phyloP scores from a whole-genome alignment of 1,284 basidiomycete species.

The Phaffia rhodozyma region DNA sequence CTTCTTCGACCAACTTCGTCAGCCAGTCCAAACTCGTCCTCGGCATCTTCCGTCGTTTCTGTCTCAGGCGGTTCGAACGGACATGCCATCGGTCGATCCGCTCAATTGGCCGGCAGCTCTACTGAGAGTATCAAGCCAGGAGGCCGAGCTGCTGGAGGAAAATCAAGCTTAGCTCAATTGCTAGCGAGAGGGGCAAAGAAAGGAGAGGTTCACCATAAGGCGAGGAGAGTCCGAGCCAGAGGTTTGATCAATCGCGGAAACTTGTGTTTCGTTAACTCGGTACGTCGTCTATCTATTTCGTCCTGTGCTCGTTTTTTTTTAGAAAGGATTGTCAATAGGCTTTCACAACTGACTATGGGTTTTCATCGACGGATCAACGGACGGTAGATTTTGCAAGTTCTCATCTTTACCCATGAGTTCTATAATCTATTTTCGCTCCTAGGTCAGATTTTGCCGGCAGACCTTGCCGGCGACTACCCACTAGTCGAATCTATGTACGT shows the following conservation, averaged over 20 bases:
- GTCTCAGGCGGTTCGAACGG: not conserved
- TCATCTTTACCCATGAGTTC: constrained; percentile 82
- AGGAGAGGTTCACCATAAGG: not conserved
- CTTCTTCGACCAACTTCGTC: constrained; percentile 41
- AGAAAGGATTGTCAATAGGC: too few species aligned
- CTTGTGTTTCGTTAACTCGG: constrained; percentile 94
- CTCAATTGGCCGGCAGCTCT: too few species aligned
- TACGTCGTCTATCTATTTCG: constrained; percentile 22
- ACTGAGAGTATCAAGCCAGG: too few species aligned
- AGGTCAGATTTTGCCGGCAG: constrained; percentile 43
- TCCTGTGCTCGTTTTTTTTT: not conserved
- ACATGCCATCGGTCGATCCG: not conserved
- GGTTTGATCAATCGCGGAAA: constrained; percentile 92
- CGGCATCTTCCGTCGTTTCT: constrained; percentile 20
- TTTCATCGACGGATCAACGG: not conserved
- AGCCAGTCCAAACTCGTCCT: constrained; percentile 14
- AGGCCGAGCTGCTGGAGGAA: not conserved
- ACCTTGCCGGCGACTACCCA: constrained; percentile 48
- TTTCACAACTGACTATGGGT: not conserved
- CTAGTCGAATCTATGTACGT: constrained; percentile 62
- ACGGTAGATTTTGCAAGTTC: constrained; percentile 59
- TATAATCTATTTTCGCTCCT: constrained; percentile 65
- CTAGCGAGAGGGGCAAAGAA: constrained; percentile 3
- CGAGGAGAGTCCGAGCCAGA: constrained; percentile 38
- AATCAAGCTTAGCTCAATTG: constrained; percentile 7